phyloP scores from a whole-genome alignment of 345 rosid species.

The Eucalyptus sp. region DNA sequence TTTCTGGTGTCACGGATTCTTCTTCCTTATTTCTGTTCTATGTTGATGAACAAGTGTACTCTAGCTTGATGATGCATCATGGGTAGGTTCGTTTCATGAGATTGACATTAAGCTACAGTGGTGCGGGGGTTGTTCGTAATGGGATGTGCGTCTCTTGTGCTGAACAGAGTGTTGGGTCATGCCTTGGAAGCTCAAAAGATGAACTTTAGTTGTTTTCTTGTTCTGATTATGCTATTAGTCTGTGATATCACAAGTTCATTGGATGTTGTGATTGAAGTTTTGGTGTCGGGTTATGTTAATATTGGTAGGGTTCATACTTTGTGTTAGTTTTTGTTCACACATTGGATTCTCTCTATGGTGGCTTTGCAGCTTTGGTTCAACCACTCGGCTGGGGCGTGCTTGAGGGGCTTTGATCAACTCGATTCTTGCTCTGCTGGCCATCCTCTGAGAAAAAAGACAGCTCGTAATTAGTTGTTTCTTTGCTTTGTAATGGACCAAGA shows the following conservation, averaged over 20 bases:
- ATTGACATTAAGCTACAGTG: not conserved
- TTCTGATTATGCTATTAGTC: too few species aligned
- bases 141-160: not conserved
- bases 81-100: not conserved
- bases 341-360: not conserved
- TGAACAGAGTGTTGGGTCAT: not conserved
- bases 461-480: not conserved
- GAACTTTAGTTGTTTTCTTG: not conserved
- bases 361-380: not conserved
- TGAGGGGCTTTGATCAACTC: not conserved
- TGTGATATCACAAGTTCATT: too few species aligned
- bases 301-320: not conserved
- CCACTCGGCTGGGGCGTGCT: not conserved
- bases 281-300: not conserved
- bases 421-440: not conserved
- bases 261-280: not conserved
- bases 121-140: not conserved
- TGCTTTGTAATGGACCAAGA: slow-evolving; percentile 1
- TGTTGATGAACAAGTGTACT: not conserved
- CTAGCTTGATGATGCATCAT: not conserved
- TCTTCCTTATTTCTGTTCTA: not conserved
- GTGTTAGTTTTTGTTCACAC: not conserved
- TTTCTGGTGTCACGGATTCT: not conserved
- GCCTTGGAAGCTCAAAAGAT: not conserved
- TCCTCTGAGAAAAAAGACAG: not conserved